Base-by-base conservation (phyloP, 225 moss, liverwort and hornwort species). In the Pleurozium schreberi region DNA sequence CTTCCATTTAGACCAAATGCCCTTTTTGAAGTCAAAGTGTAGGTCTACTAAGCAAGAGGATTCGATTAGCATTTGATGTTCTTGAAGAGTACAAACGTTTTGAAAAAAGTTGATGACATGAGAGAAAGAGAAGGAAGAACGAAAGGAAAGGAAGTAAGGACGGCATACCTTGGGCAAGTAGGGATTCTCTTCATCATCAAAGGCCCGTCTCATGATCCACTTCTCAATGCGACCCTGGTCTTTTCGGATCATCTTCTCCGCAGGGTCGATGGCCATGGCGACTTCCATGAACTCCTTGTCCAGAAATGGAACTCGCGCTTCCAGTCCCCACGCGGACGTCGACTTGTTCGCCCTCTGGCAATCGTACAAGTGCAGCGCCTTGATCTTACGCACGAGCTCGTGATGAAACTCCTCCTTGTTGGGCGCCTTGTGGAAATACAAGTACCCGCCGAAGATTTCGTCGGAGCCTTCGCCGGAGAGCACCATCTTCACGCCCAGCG, bases 361-460 rank as follows among this genome's bases (percentile, higher is more conserved):
- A 86, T 97, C 97, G 88, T 95, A 97, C 89, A 97, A 31, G 91
- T 97, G 94, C 64, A 97, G 87, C 47, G 95, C 96, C 91, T 97
- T 96, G 80, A 97, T 91, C 95, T 97, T 97, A 83, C 97, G 93
- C n/a, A 92, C 92, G 15, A 96, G 95, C 87, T 96, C 97, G 30
- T 86, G 91, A 62, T 97, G 97, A 21, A 97, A 94, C 78, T 95
- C 96, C 70, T 95, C 97, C 92, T 95, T 97, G 94, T 94, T 96
- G 47, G 97, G 97, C 23, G 97, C 97, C 83, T 96, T 97, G 92
- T 97, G 96, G 93, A 97, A 97, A 93, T 97, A 97, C 45, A 97
- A 93, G 88, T 97, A 97, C 27, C 97, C 97, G 16, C 96, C 97
- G 74, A 96, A 97, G 75, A 97, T 96, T 86, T 97, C 97, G 47